Evolutionary conservation across 208 protist genomes (phyloP).

Genomic region (Acanthamoeba healyi): DNA sequence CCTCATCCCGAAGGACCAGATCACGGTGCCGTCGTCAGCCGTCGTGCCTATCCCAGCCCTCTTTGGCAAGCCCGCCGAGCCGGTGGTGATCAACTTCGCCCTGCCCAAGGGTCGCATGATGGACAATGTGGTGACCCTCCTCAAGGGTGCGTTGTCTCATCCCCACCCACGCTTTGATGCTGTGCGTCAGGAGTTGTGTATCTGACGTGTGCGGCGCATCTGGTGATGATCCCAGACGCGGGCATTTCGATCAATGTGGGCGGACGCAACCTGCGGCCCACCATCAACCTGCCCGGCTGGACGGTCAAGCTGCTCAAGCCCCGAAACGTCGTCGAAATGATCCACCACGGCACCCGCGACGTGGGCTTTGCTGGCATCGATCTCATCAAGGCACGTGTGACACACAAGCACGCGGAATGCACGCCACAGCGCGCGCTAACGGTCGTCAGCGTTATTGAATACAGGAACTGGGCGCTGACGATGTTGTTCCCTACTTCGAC

Average conservation of each 20-base stretch:
- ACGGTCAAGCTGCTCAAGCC: conserved; percentile 76
- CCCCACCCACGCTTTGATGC: no score
- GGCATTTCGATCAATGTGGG: conserved; percentile 51
- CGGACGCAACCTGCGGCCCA: conserved; percentile 66
- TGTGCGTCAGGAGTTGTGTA: no score
- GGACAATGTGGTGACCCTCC: conserved; percentile 68
- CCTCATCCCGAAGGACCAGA: not conserved
- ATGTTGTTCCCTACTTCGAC: conserved; percentile 73
- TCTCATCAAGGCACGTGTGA: conserved; percentile 55
- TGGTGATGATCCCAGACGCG: no score
- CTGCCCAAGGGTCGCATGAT: conserved; percentile 72
- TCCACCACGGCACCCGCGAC: conserved; percentile 76
- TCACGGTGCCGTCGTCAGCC: not conserved
- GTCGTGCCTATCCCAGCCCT: not conserved
- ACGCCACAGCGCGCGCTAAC: no score
- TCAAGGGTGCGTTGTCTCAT: conserved; percentile 7
- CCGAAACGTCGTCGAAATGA: conserved; percentile 80
- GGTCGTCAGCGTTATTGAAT: no score
- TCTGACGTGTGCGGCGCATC: no score
- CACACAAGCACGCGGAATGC: conserved; percentile 19
- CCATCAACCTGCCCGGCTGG: conserved; percentile 67
- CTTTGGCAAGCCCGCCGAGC: not conserved
- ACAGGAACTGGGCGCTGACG: conserved; percentile 52
- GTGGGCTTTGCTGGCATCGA: conserved; percentile 77
- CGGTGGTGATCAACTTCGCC: conserved; percentile 13